phyloP scores from a whole-genome alignment of 2,329 filamentous ascomycete genomes.

The Dactylonectria estremocensis region DNA sequence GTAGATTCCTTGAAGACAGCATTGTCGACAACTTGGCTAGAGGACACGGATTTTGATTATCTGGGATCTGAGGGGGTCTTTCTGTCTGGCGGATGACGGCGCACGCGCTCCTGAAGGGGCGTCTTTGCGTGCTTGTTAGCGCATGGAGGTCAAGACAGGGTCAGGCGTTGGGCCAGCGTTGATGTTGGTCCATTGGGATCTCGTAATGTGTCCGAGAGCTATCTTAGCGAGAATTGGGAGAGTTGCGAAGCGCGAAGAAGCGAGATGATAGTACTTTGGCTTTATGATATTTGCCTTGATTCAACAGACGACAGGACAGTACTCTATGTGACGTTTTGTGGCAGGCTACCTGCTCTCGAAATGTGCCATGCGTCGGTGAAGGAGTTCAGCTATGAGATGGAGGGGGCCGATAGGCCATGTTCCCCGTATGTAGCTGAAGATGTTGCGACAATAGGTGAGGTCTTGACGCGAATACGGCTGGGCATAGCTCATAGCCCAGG shows the following conservation, averaged over 20 bases:
- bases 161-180: constrained; percentile 29
- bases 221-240: constrained; percentile 23
- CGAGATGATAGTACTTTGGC: constrained; percentile 40
- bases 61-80: constrained; percentile 16
- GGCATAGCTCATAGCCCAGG: constrained; percentile 4
- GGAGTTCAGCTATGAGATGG: constrained; percentile 12
- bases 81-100: constrained; percentile 25
- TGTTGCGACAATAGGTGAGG: constrained; percentile 26
- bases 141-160: constrained; percentile 20
- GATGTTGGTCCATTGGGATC: constrained; percentile 29
- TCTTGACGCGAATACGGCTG: constrained; percentile 6
- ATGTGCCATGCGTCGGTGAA: constrained; percentile 19
- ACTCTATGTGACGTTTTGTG: constrained; percentile 25
- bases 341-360: constrained; percentile 22
- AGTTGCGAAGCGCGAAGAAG: constrained; percentile 28
- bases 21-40: constrained; percentile 34
- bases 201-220: constrained; percentile 37
- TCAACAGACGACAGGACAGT: constrained; percentile 29
- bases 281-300: constrained; percentile 45
- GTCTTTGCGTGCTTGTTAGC: constrained; percentile 19
- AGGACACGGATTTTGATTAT: constrained; percentile 32
- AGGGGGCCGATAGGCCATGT: constrained; percentile 6
- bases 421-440: constrained; percentile 28
- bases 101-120: constrained; percentile 15
- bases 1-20: constrained; percentile 24